phyloP scores from a whole-genome alignment of 495 filamentous ascomycete genomes.

The Trichodelitschia bisporula region DNA sequence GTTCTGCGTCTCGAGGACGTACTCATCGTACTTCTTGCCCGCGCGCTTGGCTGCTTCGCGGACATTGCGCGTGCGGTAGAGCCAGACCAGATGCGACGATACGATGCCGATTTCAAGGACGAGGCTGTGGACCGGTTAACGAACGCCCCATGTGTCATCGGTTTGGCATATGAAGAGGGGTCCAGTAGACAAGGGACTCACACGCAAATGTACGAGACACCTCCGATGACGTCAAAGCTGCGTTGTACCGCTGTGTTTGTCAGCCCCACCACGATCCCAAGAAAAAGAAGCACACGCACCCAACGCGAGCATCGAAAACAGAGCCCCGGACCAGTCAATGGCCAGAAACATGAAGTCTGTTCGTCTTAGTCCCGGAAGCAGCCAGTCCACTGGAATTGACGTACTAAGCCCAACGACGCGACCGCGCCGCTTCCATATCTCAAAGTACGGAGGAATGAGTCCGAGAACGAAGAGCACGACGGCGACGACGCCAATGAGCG shows the following conservation, averaged over 20 bases:
- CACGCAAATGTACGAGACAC: not conserved
- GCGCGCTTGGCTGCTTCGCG: not conserved
- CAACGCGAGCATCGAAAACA: not conserved
- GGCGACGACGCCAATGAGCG: not conserved
- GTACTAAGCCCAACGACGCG: not conserved
- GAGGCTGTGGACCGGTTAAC: not conserved
- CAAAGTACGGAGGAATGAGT: not conserved
- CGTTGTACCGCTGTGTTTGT: not conserved
- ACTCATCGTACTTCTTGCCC: not conserved
- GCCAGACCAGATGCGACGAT: not conserved
- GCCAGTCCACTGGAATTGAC: not conserved
- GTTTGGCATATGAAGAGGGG: not conserved
- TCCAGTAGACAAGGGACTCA: not conserved
- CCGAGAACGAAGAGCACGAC: not conserved
- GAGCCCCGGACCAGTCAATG: not conserved
- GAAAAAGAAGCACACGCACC: not conserved
- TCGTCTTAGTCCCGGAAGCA: not conserved
- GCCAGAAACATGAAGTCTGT: not conserved
- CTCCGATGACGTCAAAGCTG: not conserved
- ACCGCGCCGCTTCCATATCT: not conserved
- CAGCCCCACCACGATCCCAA: no score
- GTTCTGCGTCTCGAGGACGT: no score
- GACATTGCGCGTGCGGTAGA: not conserved
- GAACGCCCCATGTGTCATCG: no score
- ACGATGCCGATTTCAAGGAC: constrained; percentile 1